phyloP scores from a whole-genome alignment of 2,329 filamentous ascomycete species.

The Botryosphaeria dothidea region DNA sequence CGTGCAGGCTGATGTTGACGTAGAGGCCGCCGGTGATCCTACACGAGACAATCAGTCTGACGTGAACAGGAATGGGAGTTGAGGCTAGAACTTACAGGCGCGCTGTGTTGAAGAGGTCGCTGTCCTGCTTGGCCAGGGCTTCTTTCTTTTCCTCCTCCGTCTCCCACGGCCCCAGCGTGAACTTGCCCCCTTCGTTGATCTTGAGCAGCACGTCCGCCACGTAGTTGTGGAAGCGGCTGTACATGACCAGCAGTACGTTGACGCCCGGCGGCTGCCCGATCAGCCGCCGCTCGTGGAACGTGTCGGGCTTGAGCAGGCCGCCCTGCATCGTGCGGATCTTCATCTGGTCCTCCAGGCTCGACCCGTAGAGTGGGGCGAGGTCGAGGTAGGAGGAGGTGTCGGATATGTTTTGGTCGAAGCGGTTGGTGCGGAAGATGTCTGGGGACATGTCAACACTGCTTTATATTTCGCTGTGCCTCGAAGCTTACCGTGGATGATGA shows the following conservation, averaged over 20 bases:
- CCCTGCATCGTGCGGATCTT: conserved; percentile 38
- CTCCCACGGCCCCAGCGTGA: conserved; percentile 26
- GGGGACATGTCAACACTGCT: too few species aligned
- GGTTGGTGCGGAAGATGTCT: too few species aligned
- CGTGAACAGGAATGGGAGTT: too few species aligned
- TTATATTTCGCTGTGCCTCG: too few species aligned
- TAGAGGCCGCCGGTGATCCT: too few species aligned
- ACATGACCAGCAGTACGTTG: conserved; percentile 37
- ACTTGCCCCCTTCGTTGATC: conserved; percentile 48
- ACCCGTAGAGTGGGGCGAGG: too few species aligned
- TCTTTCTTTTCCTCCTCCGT: conserved; percentile 19
- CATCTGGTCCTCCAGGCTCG: too few species aligned
- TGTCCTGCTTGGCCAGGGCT: conserved; percentile 32
- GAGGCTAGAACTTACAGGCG: too few species aligned
- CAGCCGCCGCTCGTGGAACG: conserved; percentile 37
- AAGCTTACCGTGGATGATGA: too few species aligned
- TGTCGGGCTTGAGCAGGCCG: conserved; percentile 43
- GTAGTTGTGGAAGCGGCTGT: conserved; percentile 44
- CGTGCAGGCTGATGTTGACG: conserved; percentile 39
- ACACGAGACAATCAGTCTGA: too few species aligned
- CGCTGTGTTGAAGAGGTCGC: conserved; percentile 39
- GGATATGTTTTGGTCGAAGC: too few species aligned
- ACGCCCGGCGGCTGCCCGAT: conserved; percentile 38
- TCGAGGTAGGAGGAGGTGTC: too few species aligned
- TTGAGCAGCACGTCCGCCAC: conserved; percentile 37